phyloP scores from a whole-genome alignment of 352 stramenopile genomes.

The Phytophthora pistaciae region DNA sequence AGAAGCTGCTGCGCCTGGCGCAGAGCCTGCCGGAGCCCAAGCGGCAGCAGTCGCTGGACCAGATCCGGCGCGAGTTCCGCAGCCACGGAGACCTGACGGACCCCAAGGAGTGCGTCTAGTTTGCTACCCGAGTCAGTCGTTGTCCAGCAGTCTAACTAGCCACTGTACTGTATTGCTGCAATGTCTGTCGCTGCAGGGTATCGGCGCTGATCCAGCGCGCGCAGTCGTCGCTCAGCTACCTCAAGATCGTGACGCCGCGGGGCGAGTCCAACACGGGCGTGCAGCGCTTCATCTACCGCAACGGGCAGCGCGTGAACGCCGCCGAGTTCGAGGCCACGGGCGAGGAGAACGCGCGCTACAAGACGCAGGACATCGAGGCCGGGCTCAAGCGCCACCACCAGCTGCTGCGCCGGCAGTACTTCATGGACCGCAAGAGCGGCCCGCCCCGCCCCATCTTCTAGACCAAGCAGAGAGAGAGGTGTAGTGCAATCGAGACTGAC shows the following conservation, averaged over 20 bases:
- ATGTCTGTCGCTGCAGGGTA: constrained; percentile 45
- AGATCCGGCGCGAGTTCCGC: constrained; percentile 86
- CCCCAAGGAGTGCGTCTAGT: constrained; percentile 65
- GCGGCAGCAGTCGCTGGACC: constrained; percentile 65
- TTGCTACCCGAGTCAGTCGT: not conserved
- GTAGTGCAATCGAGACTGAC: not conserved
- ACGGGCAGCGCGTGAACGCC: constrained; percentile 76
- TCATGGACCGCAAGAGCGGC: constrained; percentile 82
- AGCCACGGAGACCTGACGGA: constrained; percentile 63
- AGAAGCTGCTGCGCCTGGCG: constrained; percentile 84
- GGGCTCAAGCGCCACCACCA: constrained; percentile 81
- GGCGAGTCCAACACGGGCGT: constrained; percentile 64
- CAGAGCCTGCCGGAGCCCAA: constrained; percentile 79
- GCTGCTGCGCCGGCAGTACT: constrained; percentile 85
- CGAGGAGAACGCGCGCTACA: constrained; percentile 73
- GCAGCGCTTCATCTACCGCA: constrained; percentile 86
- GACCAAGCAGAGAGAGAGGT: not conserved
- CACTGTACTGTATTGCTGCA: not conserved
- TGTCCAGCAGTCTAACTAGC: not conserved
- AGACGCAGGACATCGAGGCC: constrained; percentile 74
- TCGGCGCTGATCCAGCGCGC: constrained; percentile 76
- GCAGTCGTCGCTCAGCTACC: constrained; percentile 83
- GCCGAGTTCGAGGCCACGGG: constrained; percentile 48
- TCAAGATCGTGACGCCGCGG: constrained; percentile 89
- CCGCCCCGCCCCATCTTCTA: constrained; percentile 55